Percentiles rank a stretch among this genome's conserved stretches.
phyloP scores from a whole-genome alignment of 2,329 filamentous ascomycete species.

The Alternaria angustiovoidea region DNA sequence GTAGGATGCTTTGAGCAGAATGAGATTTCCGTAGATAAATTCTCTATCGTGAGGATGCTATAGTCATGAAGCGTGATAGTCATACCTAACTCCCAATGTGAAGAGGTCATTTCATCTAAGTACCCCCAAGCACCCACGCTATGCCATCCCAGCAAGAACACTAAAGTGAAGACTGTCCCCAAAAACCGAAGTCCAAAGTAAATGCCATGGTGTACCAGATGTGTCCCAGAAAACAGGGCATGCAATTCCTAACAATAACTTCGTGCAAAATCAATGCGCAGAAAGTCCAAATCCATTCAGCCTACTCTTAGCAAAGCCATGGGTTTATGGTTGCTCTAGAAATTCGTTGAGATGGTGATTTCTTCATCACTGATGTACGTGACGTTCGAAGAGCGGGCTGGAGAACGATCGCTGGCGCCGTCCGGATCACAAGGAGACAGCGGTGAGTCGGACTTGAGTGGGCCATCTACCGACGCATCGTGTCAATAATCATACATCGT shows the following conservation, averaged over 20 bases:
- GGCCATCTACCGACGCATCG: background rate
- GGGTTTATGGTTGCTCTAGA: background rate
- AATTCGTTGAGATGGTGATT: background rate
- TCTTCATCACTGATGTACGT: background rate
- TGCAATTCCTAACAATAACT: background rate
- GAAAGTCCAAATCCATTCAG: background rate
- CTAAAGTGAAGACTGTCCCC: background rate
- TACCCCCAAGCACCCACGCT: conserved; percentile 29
- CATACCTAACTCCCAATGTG: conserved; percentile 1
- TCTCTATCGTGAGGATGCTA: background rate
- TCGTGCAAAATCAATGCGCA: background rate
- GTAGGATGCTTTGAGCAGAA: background rate
- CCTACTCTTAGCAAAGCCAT: background rate
- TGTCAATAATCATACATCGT: conserved; percentile 17
- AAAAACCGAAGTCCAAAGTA: conserved; percentile 3
- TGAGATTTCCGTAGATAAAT: background rate
- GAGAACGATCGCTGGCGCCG: background rate
- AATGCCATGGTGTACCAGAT: background rate
- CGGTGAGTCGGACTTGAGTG: background rate
- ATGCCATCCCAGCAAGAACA: conserved; percentile 26
- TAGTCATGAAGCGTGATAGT: conserved; percentile 3
- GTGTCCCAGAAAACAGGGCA: background rate
- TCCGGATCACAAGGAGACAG: background rate
- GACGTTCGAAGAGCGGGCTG: background rate
- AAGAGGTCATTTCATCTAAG: conserved; percentile 1